These are phyloP conservation scores for Penicillium sp. DNA, from an alignment of 2,329 filamentous ascomycete genomes.

Conservation along the genomic window DNA sequence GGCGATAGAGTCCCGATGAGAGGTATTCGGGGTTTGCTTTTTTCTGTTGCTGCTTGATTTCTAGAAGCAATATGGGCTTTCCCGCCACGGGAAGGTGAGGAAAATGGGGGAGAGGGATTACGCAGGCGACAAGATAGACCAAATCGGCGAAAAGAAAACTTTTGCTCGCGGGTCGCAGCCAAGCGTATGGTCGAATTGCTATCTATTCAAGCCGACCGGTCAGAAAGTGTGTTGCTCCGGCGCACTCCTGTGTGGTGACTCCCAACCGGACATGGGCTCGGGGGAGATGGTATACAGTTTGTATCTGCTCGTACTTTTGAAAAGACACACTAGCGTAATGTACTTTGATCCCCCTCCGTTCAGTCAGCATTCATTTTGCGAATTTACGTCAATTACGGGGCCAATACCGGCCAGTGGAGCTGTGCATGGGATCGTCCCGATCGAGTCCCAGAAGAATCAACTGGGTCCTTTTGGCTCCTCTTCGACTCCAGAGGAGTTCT, in stretches of 20 bases:
- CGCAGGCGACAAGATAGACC: neutral
- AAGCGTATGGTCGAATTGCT: too few relatives aligned
- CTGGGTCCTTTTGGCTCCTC: constrained; percentile 13
- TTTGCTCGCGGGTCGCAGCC: neutral
- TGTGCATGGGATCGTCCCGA: constrained; percentile 32
- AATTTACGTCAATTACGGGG: constrained; percentile 9
- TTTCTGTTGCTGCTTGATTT: neutral
- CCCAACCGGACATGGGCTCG: neutral
- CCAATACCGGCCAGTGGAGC: constrained; percentile 15
- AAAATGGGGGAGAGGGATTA: neutral
- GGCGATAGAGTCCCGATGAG: neutral
- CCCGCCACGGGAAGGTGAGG: neutral
- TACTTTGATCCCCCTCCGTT: neutral
- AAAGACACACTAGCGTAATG: constrained; percentile 1
- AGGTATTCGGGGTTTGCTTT: neutral
- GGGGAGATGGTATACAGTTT: neutral
- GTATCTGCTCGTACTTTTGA: neutral
- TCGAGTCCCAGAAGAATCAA: constrained; percentile 33
- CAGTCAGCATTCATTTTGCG: neutral
- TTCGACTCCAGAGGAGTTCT: constrained; percentile 17
- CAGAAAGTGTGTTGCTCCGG: neutral
- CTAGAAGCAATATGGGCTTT: neutral
- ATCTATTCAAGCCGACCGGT: constrained; percentile 8
- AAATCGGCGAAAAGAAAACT: neutral
- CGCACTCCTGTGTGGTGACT: neutral